These are phyloP conservation scores for Cladobotryum mycophilum DNA, from an alignment of 2,329 filamentous ascomycete genomes.

Conservation along the genomic window DNA sequence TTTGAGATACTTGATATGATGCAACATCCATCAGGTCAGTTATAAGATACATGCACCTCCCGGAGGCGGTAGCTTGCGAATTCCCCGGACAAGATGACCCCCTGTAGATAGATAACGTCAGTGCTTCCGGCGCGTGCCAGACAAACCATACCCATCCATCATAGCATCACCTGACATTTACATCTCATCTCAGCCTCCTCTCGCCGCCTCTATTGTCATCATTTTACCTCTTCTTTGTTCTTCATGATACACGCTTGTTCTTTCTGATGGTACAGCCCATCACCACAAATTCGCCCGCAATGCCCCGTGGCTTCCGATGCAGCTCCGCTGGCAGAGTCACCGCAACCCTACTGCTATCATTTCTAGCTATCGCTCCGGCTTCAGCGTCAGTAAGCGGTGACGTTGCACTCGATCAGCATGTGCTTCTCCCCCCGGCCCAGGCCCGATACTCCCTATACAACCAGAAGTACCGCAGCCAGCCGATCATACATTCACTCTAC, in stretches of 20 bases:
- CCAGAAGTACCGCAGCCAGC: constrained; percentile 40
- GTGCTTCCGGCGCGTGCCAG: constrained; percentile 8
- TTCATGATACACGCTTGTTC: constrained; percentile 1
- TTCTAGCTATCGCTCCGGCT: constrained; percentile 54
- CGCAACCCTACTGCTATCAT: constrained; percentile 56
- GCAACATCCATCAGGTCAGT: no score
- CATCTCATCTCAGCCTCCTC: not conserved
- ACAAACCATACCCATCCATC: constrained; percentile 5
- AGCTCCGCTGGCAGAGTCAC: constrained; percentile 58
- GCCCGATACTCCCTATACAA: constrained; percentile 34
- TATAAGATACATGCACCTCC: no score
- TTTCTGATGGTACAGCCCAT: constrained; percentile 10
- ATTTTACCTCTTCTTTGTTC: not conserved
- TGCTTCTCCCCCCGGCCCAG: constrained; percentile 36
- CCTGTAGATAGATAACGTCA: constrained; percentile 9
- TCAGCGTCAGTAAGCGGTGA: constrained; percentile 30
- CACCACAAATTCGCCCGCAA: constrained; percentile 6
- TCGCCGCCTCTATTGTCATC: not conserved
- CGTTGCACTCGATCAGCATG: constrained; percentile 33
- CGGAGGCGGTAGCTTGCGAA: not conserved
- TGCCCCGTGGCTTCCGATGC: constrained; percentile 29
- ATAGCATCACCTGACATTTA: constrained; percentile 11
- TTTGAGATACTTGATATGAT: no score
- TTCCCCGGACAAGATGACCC: not conserved
- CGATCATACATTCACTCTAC: constrained; percentile 61